phyloP scores from a whole-genome alignment of 805 yeast species.

The Lachancea kluyveri region DNA sequence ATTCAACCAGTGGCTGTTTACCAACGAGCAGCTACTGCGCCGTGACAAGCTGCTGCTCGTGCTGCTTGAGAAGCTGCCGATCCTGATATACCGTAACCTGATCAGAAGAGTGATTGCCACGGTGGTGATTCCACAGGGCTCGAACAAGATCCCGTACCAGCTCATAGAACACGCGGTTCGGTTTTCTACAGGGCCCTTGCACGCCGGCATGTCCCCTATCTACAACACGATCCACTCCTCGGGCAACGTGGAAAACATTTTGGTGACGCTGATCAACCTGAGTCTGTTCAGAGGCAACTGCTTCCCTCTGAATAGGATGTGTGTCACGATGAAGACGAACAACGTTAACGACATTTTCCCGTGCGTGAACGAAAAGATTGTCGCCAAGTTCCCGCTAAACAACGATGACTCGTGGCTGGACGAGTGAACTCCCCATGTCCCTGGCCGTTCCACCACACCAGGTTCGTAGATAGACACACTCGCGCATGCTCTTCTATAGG shows the following conservation, averaged over 20 bases:
- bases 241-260: conserved; percentile 23
- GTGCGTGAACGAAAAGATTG: conserved; percentile 20
- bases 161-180: conserved; percentile 11
- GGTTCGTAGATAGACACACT: too few relatives aligned
- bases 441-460: not conserved
- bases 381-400: conserved; percentile 23
- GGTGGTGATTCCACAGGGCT: conserved; percentile 14
- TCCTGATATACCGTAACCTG: conserved; percentile 38
- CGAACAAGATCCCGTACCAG: conserved; percentile 25
- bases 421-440: conserved; percentile 6
- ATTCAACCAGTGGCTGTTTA: conserved; percentile 30
- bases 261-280: conserved; percentile 26
- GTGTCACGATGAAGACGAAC: conserved; percentile 26
- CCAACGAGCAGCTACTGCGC: conserved; percentile 29
- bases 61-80: conserved; percentile 36
- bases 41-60: conserved; percentile 30
- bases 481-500: too few relatives aligned
- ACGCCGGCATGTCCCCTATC: conserved; percentile 10
- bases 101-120: conserved; percentile 16
- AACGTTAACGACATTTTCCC: conserved; percentile 25
- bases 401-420: conserved; percentile 29
- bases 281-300: conserved; percentile 30
- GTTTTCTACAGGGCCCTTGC: conserved; percentile 15
- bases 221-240: conserved; percentile 21
- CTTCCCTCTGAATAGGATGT: conserved; percentile 24